These are phyloP conservation scores for Penicillium sclerotigenum DNA, from an alignment of 2,329 filamentous ascomycete genomes.

Conservation along the genomic window DNA sequence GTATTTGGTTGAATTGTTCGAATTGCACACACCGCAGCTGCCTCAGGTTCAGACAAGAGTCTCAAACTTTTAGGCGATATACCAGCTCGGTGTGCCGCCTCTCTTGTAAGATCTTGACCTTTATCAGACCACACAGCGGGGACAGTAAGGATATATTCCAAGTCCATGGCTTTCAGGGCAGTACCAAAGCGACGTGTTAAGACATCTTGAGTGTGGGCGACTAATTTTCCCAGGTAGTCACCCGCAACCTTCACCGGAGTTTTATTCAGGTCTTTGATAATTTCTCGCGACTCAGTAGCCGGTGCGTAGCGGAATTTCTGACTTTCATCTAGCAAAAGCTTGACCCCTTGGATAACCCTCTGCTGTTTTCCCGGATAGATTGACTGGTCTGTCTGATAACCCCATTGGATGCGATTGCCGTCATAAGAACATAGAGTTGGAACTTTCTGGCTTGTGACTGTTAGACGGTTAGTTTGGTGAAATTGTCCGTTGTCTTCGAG, in stretches of 20 bases:
- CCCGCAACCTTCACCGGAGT: conserved; percentile 5
- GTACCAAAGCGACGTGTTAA: conserved; percentile 11
- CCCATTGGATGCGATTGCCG: conserved; percentile 18
- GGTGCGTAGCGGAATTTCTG: conserved; percentile 11
- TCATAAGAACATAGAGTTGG: conserved; percentile 18
- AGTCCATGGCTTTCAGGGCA: conserved; percentile 12
- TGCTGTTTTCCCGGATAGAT: conserved; percentile 19
- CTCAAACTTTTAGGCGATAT: conserved; percentile 6
- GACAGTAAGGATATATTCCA: conserved; percentile 29
- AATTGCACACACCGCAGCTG: conserved; percentile 35
- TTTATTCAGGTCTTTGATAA: conserved; percentile 1
- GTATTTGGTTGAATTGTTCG: conserved; percentile 25
- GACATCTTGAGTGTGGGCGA: conserved; percentile 1
- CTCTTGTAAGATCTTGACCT: conserved; percentile 30
- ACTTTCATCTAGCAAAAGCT: conserved; percentile 13
- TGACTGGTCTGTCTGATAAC: conserved; percentile 18
- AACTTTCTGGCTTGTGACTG: conserved; percentile 20
- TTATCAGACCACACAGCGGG: conserved; percentile 38
- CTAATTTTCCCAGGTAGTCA: conserved; percentile 10
- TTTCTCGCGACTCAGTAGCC: neutral
- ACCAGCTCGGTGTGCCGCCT: conserved; percentile 19
- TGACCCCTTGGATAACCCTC: conserved; percentile 20
- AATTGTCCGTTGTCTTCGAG: neutral
- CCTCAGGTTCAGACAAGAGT: conserved; percentile 29
- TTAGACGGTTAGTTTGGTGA: neutral